Base-by-base conservation (phyloP, 371 early-diverging fungal species). In the Saksenaea oblongispora region DNA sequence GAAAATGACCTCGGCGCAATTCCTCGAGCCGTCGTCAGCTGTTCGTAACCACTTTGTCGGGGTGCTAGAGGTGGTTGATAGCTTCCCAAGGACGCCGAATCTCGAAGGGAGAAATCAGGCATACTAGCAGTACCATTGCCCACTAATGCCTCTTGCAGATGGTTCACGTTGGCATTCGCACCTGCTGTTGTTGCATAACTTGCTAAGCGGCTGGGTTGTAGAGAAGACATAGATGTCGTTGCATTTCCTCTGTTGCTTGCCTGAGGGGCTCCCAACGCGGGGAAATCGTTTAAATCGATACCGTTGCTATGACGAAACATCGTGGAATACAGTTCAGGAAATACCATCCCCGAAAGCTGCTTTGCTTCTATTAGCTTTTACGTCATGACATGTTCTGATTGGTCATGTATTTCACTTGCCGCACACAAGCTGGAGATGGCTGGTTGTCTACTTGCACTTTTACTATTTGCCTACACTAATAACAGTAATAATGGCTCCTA, bases 211-310 rank as follows among this genome's bases (percentile, higher is more conserved):
- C 67, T 64, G 39, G 70, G 68, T 11, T 66, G 64, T 55, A 74
- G 62, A 22, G 70, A 62, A 60, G 54, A 64, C 36, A 64, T 63
- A 34, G 70, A 63, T 18, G 65, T 55, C 26, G 68, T 53, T 10
- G 63, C 47, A 35, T 56, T 67, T 56, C 68, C 63, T 58, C 70
- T 70, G 63, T 66, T 71, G 17, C 63, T 47, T 11, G 78, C 62
- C 37, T 70, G 69, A 42, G 77, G 77, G 18, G 79, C 75, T 39
- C 82, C 82, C 39, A 81, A 62, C 15, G 73, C 82, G 51, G 82
- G 82, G 67, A 81, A 81, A 61, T 81, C 82, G 55, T 76, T 78
- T 55, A 81, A 66, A 63, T 81, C 82, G 58, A 78, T 74, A 61
- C 79, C 72, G 55, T 76, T 69, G 55, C 70, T 80, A 42, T 71